Percentiles rank a stretch among this genome's conserved stretches.
phyloP scores from a whole-genome alignment of 2,329 filamentous ascomycete species.

The Tolypocladium tropicale region DNA sequence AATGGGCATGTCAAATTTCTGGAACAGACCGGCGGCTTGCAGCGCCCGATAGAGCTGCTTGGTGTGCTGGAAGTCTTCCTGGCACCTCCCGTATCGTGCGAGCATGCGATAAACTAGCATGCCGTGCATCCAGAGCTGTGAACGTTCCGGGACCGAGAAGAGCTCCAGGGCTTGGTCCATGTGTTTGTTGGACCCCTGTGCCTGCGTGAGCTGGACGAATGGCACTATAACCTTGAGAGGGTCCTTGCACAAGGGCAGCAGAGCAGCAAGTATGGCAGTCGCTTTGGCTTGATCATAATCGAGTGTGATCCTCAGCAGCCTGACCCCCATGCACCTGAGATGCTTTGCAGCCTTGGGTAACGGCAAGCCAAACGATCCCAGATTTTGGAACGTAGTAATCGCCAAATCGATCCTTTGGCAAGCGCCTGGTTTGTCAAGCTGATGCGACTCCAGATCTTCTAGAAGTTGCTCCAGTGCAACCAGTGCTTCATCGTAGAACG shows the following conservation, averaged over 20 bases:
- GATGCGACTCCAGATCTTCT: slow-evolving; percentile 1
- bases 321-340: slow-evolving; percentile 10
- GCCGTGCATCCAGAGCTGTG: slow-evolving; percentile 7
- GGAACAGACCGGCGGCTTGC: slow-evolving; percentile 18
- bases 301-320: slow-evolving; percentile 13
- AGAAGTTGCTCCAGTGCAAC: slow-evolving; percentile 5
- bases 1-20: slow-evolving; percentile 5
- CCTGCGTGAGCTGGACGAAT: slow-evolving; percentile 2
- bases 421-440: background rate
- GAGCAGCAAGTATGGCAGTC: slow-evolving; percentile 8
- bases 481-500: slow-evolving; percentile 4
- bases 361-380: slow-evolving; percentile 7
- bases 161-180: slow-evolving; percentile 5
- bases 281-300: slow-evolving; percentile 8
- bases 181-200: slow-evolving; percentile 2
- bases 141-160: slow-evolving; percentile 4
- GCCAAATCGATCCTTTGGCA: slow-evolving; percentile 5
- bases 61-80: slow-evolving; percentile 6
- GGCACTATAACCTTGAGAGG: slow-evolving; percentile 8
- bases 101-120: slow-evolving; percentile 7
- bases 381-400: slow-evolving; percentile 7
- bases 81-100: background rate
- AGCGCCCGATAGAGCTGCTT: slow-evolving; percentile 16
- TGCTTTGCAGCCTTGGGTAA: slow-evolving; percentile 3
- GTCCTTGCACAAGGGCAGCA: slow-evolving; percentile 13